A percentile compares a stretch with the other conserved stretches of the same genome.
phyloP scores from a whole-genome alignment of 192 early-diverging fungal genomes.

The Dissophora globulifera region DNA sequence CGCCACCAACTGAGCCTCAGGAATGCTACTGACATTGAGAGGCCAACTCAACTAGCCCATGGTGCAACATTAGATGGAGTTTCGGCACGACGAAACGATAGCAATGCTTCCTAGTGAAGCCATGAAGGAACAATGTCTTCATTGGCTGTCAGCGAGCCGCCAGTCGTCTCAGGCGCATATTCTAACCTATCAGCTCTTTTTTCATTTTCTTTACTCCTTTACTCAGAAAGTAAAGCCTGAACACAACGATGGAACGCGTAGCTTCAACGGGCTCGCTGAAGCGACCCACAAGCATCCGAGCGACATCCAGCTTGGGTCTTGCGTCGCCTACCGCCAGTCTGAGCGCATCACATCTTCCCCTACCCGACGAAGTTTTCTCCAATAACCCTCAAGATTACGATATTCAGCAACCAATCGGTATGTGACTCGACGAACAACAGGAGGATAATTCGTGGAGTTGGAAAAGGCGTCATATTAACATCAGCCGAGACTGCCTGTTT shows the following conservation, averaged over 20 bases:
- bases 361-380: conserved; percentile 39
- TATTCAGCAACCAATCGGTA: conserved; percentile 45
- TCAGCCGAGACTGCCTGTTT: too few species aligned
- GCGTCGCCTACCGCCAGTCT: conserved; percentile 28
- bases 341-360: neutral
- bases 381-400: conserved; percentile 53
- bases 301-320: conserved; percentile 18
- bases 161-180: neutral
- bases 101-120: too few species aligned
- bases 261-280: conserved; percentile 44
- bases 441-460: too few species aligned
- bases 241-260: conserved; percentile 39
- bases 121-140: neutral
- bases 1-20: neutral
- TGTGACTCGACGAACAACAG: too few species aligned
- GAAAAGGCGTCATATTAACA: too few species aligned
- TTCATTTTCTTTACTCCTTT: neutral
- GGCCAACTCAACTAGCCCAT: too few species aligned
- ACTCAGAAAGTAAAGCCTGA: neutral
- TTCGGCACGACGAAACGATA: neutral
- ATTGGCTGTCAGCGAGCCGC: neutral
- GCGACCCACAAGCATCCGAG: conserved; percentile 21
- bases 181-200: neutral
- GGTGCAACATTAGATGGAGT: neutral
- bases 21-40: neutral